A percentile compares a stretch with the other conserved stretches of the same genome.
phyloP scores from a whole-genome alignment of 163 green algal genomes.

The Chlorella variabilis region DNA sequence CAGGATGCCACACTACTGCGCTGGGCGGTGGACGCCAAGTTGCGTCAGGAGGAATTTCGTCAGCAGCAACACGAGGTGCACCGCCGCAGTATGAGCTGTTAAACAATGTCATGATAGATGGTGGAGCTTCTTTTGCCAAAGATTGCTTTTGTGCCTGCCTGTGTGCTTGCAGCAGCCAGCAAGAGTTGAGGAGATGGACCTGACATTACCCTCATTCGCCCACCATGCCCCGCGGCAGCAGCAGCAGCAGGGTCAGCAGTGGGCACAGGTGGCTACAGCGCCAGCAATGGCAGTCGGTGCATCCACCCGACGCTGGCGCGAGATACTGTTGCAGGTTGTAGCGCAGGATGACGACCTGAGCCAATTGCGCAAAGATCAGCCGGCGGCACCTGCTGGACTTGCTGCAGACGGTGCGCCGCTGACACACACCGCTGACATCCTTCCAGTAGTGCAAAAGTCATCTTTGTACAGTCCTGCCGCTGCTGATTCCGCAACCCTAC shows the following conservation, averaged over 20 bases:
- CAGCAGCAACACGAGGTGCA: not conserved
- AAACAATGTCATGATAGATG: too few species aligned
- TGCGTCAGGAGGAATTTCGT: not conserved
- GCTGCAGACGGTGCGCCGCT: not conserved
- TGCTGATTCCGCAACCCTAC: not conserved
- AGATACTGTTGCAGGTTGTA: not conserved
- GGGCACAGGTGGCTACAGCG: too few species aligned
- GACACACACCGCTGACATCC: too few species aligned
- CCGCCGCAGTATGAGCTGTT: not conserved
- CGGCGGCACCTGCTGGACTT: not conserved
- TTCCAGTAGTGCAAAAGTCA: too few species aligned
- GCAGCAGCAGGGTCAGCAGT: not conserved
- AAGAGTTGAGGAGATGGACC: not conserved
- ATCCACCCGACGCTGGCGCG: not conserved
- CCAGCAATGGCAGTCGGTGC: too few species aligned
- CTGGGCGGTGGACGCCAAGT: not conserved
- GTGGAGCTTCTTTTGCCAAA: too few species aligned
- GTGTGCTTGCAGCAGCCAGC: too few species aligned
- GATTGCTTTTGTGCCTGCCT: too few species aligned
- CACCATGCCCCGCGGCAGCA: too few species aligned
- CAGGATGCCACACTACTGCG: constrained; percentile 12
- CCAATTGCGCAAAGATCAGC: not conserved
- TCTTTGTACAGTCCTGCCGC: not conserved
- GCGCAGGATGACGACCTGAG: not conserved
- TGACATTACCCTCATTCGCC: not conserved